Base-by-base conservation (phyloP, 208 protist genomes). In the Crithidia mellificae region DNA sequence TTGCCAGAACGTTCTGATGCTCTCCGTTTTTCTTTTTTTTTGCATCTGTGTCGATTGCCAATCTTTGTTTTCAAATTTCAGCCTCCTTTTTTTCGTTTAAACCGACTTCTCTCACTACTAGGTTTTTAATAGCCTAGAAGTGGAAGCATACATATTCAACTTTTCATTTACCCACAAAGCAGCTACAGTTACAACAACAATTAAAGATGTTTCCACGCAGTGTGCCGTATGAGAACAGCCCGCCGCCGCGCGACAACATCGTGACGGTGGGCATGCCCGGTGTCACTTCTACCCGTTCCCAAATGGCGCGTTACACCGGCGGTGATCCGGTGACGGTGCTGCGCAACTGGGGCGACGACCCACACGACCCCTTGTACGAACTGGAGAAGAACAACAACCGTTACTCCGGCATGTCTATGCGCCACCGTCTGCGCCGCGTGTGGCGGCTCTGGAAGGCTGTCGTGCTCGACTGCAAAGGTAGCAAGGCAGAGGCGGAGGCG, bases 241-340 rank as follows among this genome's bases (percentile, higher is more conserved):
- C 81, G 2, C 84, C 84, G 25, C 70, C 27, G 36, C 77, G 90
- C 11, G 70, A 72, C 25, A 95, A 95, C 66, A 95, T 95, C 57
- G 66, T 95, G 47, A 93, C 90, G 17, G 87, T 95, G 17, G 78
- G 74, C 12, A 88, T 87, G 67, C 87, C 87, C 24, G 90, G 90
- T 20, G 72, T 93, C 51, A 91, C 84, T 2, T 80, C 87, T 12
- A 73, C 77, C 19, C 79, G 87, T 9, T 51, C 87, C 0, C 83
- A 92, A 56, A 69, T 95, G 20, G 54, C 87, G 0, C 84, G 87
- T 25, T 95, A 95, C 78, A 84, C 80, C 9, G 90, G 81, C 25
- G 72, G 72, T 5, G 85, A 92, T 51, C 83, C 84, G 25, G 74
- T 95, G 6, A 78, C 76, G 36, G 85, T 95, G 19, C 69, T 92